Conservation (phyloP, 495 filamentous ascomycete species). For the Talaromyces adpressus region DNA sequence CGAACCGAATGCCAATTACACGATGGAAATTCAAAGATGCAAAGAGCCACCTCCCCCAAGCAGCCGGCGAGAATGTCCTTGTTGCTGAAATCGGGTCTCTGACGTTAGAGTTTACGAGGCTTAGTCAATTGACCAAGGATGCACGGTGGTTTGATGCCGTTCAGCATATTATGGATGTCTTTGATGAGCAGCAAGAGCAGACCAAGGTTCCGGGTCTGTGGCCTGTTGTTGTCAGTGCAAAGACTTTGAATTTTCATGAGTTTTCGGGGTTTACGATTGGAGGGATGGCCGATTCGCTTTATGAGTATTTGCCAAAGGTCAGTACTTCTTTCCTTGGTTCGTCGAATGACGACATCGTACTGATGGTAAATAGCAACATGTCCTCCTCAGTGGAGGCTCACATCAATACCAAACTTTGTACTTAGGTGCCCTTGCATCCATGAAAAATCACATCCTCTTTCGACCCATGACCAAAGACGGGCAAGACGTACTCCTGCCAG, state of each 20-base stretch:
- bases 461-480: constrained; percentile 33
- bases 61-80: constrained; percentile 11
- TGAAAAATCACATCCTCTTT: constrained; percentile 33
- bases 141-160: constrained; percentile 88
- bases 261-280: constrained; percentile 2
- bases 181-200: constrained; percentile 62
- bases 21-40: constrained; percentile 1
- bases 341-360: neutral
- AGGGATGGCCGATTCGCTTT: constrained; percentile 24
- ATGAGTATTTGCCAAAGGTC: constrained; percentile 24
- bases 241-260: neutral
- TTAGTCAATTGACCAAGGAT: constrained; percentile 84
- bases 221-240: constrained; percentile 16
- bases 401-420: constrained; percentile 38
- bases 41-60: neutral
- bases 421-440: constrained; percentile 23
- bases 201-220: constrained; percentile 70
- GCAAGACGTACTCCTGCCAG: constrained; percentile 27
- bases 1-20: constrained; percentile 25
- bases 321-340: neutral
- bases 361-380: constrained; percentile 14
- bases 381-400: constrained; percentile 24
- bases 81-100: constrained; percentile 84
- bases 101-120: constrained; percentile 83
- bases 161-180: constrained; percentile 73